phyloP scores from a whole-genome alignment of 2,329 filamentous ascomycete species.

The Aureobasidium namibiae region DNA sequence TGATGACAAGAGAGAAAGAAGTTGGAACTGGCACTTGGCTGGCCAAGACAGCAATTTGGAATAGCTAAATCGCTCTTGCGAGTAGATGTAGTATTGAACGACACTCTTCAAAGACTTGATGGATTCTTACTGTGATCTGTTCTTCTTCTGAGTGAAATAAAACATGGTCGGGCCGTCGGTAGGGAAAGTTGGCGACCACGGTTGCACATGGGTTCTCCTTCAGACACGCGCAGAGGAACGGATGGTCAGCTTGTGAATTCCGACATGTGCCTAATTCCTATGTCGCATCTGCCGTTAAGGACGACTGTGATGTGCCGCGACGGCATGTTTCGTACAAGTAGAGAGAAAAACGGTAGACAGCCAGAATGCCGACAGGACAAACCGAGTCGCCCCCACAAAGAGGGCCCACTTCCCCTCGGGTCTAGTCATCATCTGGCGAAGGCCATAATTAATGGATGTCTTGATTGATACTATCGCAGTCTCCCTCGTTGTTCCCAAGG shows the following conservation, averaged over 20 bases:
- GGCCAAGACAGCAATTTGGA: slow-evolving; percentile 3
- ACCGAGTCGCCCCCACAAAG: background rate
- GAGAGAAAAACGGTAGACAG: background rate
- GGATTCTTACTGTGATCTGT: too few relatives aligned
- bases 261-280: background rate
- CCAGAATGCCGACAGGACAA: slow-evolving; percentile 1
- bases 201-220: background rate
- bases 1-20: background rate
- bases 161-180: background rate
- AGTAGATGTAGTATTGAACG: background rate
- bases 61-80: background rate
- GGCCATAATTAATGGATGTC: background rate
- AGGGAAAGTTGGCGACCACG: background rate
- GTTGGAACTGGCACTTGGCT: slow-evolving; percentile 7
- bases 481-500: background rate
- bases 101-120: background rate
- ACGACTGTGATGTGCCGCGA: background rate
- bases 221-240: background rate
- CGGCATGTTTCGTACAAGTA: background rate
- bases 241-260: background rate
- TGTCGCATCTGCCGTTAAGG: background rate
- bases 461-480: background rate
- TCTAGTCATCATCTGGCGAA: background rate
- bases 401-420: background rate
- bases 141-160: too few relatives aligned